Percentiles rank a stretch among this genome's conserved stretches.
phyloP scores from a whole-genome alignment of 768 basidiomycete species.

The Collybiopsis luxurians region DNA sequence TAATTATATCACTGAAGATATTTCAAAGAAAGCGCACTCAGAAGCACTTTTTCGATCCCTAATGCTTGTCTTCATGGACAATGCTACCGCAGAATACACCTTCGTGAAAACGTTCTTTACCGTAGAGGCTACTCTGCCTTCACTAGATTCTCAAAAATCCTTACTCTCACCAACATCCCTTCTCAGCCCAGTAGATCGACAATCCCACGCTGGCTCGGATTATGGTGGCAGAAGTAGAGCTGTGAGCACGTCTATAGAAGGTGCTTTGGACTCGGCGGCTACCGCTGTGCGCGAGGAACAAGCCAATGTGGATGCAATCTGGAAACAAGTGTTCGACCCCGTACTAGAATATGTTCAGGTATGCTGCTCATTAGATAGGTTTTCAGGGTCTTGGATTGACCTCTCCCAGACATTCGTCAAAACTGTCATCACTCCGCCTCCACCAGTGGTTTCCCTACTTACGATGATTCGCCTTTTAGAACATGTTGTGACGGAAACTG shows the following conservation, averaged over 20 bases:
- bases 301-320: slow-evolving; percentile 58
- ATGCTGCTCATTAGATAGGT: slow-evolving; percentile 2
- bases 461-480: slow-evolving; percentile 93
- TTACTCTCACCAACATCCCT: slow-evolving; percentile 34
- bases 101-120: slow-evolving; percentile 87
- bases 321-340: slow-evolving; percentile 94
- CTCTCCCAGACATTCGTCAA: slow-evolving; percentile 74
- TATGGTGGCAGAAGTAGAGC: slow-evolving; percentile 33
- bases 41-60: slow-evolving; percentile 87
- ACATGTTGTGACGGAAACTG: slow-evolving; percentile 69
- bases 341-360: slow-evolving; percentile 84
- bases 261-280: slow-evolving; percentile 27
- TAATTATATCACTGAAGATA: slow-evolving; percentile 11
- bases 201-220: slow-evolving; percentile 51
- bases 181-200: slow-evolving; percentile 41
- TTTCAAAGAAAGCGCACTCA: slow-evolving; percentile 67
- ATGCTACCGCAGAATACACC: slow-evolving; percentile 87
- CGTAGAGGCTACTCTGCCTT: slow-evolving; percentile 28
- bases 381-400: not conserved
- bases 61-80: slow-evolving; percentile 90
- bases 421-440: slow-evolving; percentile 67
- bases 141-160: slow-evolving; percentile 31
- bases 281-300: slow-evolving; percentile 57
- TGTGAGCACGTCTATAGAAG: slow-evolving; percentile 32
- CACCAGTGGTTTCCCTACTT: slow-evolving; percentile 73